phyloP scores from a whole-genome alignment of 768 basidiomycete species.

The Tulasnella sp. region DNA sequence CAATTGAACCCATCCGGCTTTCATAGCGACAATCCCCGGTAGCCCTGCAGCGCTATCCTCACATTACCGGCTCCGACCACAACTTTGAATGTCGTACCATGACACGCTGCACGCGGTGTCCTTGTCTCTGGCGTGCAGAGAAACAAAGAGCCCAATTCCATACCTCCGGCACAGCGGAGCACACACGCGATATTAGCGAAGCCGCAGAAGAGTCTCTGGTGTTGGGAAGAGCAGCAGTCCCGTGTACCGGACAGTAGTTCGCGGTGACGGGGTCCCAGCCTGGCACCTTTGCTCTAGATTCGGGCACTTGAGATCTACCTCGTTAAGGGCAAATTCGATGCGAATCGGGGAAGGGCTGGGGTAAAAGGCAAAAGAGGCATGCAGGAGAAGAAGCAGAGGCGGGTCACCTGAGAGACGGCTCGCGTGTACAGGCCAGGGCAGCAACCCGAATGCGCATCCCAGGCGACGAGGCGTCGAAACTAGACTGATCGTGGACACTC shows the following conservation, averaged over 20 bases:
- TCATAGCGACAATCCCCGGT: constrained; percentile 9
- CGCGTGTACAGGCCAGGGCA: constrained; percentile 10
- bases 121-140: neutral
- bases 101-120: neutral
- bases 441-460: constrained; percentile 1
- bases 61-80: neutral
- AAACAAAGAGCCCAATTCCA: neutral
- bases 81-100: constrained; percentile 9
- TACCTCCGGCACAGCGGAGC: constrained; percentile 8
- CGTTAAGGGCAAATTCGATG: constrained; percentile 7
- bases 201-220: constrained; percentile 8
- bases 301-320: constrained; percentile 1
- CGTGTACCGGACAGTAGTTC: constrained; percentile 1
- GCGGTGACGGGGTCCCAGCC: neutral
- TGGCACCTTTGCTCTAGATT: constrained; percentile 6
- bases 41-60: neutral
- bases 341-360: constrained; percentile 14
- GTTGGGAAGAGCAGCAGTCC: constrained; percentile 7
- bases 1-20: neutral
- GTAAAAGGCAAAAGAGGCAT: constrained; percentile 13
- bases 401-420: constrained; percentile 12
- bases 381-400: constrained; percentile 7
- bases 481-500: neutral
- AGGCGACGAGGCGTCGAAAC: constrained; percentile 9
- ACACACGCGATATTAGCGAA: constrained; percentile 11